Base-by-base conservation (phyloP, 192 early-diverging fungal species). In the Lunasporangiospora selenospora region DNA sequence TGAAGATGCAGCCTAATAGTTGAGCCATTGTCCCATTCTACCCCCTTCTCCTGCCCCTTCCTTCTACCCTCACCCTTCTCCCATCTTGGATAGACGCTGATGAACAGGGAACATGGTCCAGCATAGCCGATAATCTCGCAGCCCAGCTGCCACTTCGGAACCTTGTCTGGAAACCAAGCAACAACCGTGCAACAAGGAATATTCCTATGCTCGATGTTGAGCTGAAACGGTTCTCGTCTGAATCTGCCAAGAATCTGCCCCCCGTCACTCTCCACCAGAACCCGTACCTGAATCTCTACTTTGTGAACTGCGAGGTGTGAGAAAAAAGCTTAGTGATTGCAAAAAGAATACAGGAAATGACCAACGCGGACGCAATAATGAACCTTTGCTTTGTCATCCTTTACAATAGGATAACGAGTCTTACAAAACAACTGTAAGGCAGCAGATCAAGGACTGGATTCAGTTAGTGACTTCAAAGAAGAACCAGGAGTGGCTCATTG, bases 401-500 rank as follows among this genome's bases (percentile, higher is more conserved):
- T 53, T 77, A 12, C 9, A n/a, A 27, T 60, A 95, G 90, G 93
- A 95, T 63, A 80, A 80, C 18, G 94, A 96, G 32, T 47, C 78
- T 1, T 96, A 96, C 78, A 88, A 86, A 50, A 77, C 60, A 19
- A 78, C 67, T 19, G 81, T 90, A 19, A 67, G 81, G 21, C 83
- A 84, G 29, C 83, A 89, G 59, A 92, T 96, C 42, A 78, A 85
- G 18, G 84, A 90, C 6, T 96, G 93, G 93, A 66, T 93, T 13
- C 84, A 89, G 38, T 77, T 87, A 11, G 81, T 95, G 10, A 78
- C 79, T 5, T 79, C 78, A 15, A 93, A 90, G 57, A 92, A 92
- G 71, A 91, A 87, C 66, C 93, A 96, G 65, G 93, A 93, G 64
- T 96, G 96, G 93, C 71, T 95, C 30, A 89, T 98, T 50, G 82